Evolutionary conservation across 257 asterid genomes (phyloP), one percentile per base, ranked within the genome.

Genomic region (Osmanthus fragrans): DNA sequence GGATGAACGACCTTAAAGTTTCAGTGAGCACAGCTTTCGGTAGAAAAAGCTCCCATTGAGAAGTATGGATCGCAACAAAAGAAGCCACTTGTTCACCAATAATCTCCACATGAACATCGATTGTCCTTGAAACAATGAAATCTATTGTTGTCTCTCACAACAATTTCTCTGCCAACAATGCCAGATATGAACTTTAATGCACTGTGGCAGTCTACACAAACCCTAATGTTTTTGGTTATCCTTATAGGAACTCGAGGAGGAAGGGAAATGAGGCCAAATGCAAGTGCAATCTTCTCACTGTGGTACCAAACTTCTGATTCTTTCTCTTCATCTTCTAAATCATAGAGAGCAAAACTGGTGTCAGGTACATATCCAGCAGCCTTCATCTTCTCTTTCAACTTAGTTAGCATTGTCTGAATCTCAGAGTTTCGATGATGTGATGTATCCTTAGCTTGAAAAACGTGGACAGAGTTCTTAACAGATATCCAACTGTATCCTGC

Each of bases 181-280:
- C 94, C 83, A 0, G 96, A 88, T 40, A 92, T 89, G 85, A 90
- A 86, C 83, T 90, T 94, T 23, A 94, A 88, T 19, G 97, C 98
- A 78, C 94, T 88, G 76, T 94, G 98, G 75, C 96, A 94, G 77
- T 94, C 98, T 78, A 91, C 94, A 82, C 98, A 94, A 13, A 94
- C 90, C 80, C 98, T 86, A 27, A 94, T 87, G 71, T 94, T 94
- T 84, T 92, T 94, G 1, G 90, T 94, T 78, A 94, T 92, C 83
- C 97, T 84, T 82, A 92, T 85, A 5, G 97, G 97, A 32, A 89
- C 84, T 16, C 87, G 92, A 60, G 86, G 85, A 47, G 98, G 96
- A 69, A 94, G 87, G 2, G 90, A 87, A 76, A 92, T 73, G 40
- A 94, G 92, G 73, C 96, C 98, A 79, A 89, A 94, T 8, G 98